A percentile compares a stretch with the other conserved stretches of the same genome.
Evolutionary conservation across 2,329 filamentous ascomycete species (phyloP).

Genomic region (Nakataea oryzae): DNA sequence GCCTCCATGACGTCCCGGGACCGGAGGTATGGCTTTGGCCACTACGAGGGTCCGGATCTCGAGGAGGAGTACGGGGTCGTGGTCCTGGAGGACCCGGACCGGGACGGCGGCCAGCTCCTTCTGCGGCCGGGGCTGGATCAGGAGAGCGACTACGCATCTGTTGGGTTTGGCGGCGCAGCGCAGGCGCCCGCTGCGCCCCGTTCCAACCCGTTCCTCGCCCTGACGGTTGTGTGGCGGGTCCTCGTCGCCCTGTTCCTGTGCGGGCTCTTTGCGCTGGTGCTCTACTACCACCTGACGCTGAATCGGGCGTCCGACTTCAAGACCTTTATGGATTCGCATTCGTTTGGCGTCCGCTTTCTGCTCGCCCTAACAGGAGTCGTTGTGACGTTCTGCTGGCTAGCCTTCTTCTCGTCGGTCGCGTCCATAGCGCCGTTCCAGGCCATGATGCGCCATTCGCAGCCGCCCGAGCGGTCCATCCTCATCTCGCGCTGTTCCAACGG

Average conservation of each 20-base stretch:
- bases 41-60: conserved; percentile 13
- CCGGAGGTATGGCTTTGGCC: conserved; percentile 18
- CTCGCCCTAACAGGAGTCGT: conserved; percentile 28
- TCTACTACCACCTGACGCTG: conserved; percentile 25
- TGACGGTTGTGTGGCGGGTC: conserved; percentile 23
- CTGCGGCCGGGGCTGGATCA: conserved; percentile 2
- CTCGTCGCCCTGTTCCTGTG: conserved; percentile 20
- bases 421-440: conserved; percentile 14
- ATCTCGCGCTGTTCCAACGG: conserved; percentile 28
- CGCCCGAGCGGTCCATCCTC: conserved; percentile 25
- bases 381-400: conserved; percentile 28
- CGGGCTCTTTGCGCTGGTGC: conserved; percentile 22
- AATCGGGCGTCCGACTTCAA: conserved; percentile 8
- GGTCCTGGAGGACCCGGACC: conserved; percentile 9
- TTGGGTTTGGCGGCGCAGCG: background rate
- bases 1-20: conserved; percentile 9
- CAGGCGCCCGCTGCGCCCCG: conserved; percentile 1
- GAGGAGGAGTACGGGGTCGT: conserved; percentile 21
- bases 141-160: conserved; percentile 1
- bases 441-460: conserved; percentile 23
- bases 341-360: conserved; percentile 31
- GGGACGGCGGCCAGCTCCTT: conserved; percentile 13
- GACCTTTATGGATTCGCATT: conserved; percentile 24
- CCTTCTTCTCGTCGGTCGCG: conserved; percentile 25
- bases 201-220: conserved; percentile 21